Evolutionary conservation across 495 filamentous ascomycete genomes (phyloP).

Genomic region (Penicillium chermesinum): DNA sequence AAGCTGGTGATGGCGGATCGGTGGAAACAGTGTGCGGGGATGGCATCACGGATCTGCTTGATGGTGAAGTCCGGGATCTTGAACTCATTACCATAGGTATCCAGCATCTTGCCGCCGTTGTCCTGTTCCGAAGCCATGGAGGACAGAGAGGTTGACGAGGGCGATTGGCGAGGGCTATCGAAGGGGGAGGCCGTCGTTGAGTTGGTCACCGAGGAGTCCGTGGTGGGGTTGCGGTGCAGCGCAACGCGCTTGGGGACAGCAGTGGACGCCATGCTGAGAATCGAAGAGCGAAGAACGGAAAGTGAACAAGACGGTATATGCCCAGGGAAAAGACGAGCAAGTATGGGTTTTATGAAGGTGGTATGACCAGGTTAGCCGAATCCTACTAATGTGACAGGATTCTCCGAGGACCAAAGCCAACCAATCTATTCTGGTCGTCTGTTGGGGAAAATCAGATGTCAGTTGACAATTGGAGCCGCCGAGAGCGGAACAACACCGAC

Average conservation of each 20-base stretch:
- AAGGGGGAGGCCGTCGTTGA: conserved; percentile 60
- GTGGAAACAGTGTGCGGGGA: conserved; percentile 60
- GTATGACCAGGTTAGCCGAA: background rate
- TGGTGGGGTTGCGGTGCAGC: conserved; percentile 45
- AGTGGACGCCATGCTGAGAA: conserved; percentile 53
- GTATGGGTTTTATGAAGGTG: background rate
- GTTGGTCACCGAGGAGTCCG: conserved; percentile 57
- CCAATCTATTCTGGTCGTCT: background rate
- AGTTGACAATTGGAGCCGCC: background rate
- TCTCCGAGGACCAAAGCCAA: conserved; percentile 1
- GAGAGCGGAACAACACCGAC: background rate
- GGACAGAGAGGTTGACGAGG: conserved; percentile 86
- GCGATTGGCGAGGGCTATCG: conserved; percentile 67
- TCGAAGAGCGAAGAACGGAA: background rate
- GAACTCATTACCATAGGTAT: conserved; percentile 66
- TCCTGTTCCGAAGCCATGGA: conserved; percentile 66
- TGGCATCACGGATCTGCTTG: conserved; percentile 62
- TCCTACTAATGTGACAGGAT: background rate
- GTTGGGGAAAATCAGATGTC: background rate
- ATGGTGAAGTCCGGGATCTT: conserved; percentile 66
- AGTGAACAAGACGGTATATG: background rate
- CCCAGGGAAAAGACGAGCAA: background rate
- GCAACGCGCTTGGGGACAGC: conserved; percentile 50
- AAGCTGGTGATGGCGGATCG: conserved; percentile 57
- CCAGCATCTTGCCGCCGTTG: conserved; percentile 49